These are phyloP conservation scores for Fibroporia radiculosa DNA, from an alignment of 768 basidiomycete genomes.

Conservation along the genomic window DNA sequence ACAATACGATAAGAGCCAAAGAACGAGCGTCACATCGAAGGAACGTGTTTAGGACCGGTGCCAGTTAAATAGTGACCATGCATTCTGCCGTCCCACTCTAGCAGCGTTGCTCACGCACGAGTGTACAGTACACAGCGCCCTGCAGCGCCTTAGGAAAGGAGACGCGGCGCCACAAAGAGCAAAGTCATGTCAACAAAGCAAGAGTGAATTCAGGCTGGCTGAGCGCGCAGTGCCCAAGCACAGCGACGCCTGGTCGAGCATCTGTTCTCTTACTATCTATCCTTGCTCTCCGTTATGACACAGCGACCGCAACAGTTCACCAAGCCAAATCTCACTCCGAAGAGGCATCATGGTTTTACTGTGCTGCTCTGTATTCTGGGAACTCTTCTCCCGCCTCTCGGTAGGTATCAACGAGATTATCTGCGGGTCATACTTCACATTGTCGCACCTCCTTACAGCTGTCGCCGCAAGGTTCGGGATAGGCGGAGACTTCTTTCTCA, in stretches of 20 bases:
- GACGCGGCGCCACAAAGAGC: neutral
- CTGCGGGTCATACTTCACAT: slow-evolving; percentile 1
- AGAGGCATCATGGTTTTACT: slow-evolving; percentile 72
- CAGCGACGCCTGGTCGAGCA: neutral
- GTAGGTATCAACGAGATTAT: slow-evolving; percentile 33
- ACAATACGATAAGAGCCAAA: too few species aligned
- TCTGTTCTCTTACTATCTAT: neutral
- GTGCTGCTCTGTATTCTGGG: slow-evolving; percentile 81
- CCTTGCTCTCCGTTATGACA: neutral
- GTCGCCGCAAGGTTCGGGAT: slow-evolving; percentile 92
- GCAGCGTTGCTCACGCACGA: too few species aligned
- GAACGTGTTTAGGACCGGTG: too few species aligned
- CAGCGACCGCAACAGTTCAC: slow-evolving; percentile 18
- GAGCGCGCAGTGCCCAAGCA: neutral
- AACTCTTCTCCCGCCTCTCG: slow-evolving; percentile 86
- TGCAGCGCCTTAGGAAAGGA: too few species aligned
- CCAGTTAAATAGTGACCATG: too few species aligned
- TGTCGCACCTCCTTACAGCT: slow-evolving; percentile 38
- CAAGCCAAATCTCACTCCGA: slow-evolving; percentile 60
- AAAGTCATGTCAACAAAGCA: slow-evolving; percentile 1
- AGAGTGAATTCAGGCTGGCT: neutral
- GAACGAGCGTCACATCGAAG: too few species aligned
- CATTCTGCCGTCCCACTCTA: too few species aligned
- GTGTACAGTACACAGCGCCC: too few species aligned
- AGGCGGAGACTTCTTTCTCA: slow-evolving; percentile 87